phyloP scores from a whole-genome alignment of 169 alveolate genomes.

The Plasmodium yoelii region DNA sequence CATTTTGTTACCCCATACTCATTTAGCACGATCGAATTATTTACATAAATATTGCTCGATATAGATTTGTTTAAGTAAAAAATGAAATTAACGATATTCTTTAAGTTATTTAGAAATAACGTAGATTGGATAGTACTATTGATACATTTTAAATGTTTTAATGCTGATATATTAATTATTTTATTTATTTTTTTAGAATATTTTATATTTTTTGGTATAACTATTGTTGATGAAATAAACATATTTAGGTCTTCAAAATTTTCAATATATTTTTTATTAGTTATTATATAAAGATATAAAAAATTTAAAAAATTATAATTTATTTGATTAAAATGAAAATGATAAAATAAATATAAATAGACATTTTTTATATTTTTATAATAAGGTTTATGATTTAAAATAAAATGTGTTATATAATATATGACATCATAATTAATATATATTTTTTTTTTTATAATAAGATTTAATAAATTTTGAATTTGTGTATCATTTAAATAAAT shows the following conservation, averaged over 20 bases:
- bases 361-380: constrained; percentile 51
- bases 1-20: no score
- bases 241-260: constrained; percentile 16
- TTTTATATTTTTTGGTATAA: constrained; percentile 12
- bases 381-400: constrained; percentile 51
- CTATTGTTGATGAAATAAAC: constrained; percentile 38
- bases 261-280: background rate
- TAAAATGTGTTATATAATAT: constrained; percentile 29
- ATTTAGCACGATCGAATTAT: background rate
- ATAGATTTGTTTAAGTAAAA: constrained; percentile 33
- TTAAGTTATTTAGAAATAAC: constrained; percentile 9
- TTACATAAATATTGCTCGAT: constrained; percentile 18
- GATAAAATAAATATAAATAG: constrained; percentile 34
- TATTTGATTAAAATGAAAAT: constrained; percentile 41
- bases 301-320: constrained; percentile 19
- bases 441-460: constrained; percentile 25
- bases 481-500: constrained; percentile 54
- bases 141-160: background rate
- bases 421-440: constrained; percentile 45
- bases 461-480: constrained; percentile 23
- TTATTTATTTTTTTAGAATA: constrained; percentile 27
- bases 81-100: constrained; percentile 20
- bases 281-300: constrained; percentile 14
- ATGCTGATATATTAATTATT: constrained; percentile 12
- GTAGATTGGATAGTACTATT: background rate